Base-by-base conservation (phyloP, 208 protist genomes). In the Strigomonas galati region DNA sequence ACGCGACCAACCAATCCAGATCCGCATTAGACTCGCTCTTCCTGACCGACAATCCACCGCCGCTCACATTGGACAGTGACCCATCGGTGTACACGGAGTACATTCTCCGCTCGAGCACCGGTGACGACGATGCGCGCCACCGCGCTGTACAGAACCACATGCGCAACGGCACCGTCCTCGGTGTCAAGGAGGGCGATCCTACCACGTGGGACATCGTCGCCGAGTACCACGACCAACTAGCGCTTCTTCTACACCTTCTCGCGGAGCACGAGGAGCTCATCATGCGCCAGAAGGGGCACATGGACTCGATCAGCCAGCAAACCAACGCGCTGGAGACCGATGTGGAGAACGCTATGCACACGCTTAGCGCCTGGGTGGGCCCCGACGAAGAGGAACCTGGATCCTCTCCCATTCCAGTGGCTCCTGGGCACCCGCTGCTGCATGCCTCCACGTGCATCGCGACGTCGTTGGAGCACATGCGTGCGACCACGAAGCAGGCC, bases 121-220 rank as follows among this genome's bases (percentile, higher is more conserved):
- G 51, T 54, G 70, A 55, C 53, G 62, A 72, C 54, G 46, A 57
- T 12, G 61, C 46, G 14, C 55, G 61, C n/a, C 75, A 75, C 55
- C 67, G 67, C 26, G 61, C 74, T 6, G 80, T 82, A 23, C 76
- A 78, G 61, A 58, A 78, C 48, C 76, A 82, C 68, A 64, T 82
- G 52, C 44, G 72, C 31, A 65, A 66, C 15, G 69, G 68, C 49
- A 57, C 24, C 35, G 56, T 58, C 7, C 46, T 78, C 4, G 62
- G 54, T 14, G 32, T 44, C 2, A 40, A 21, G 5, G 30, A 59
- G 14, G 37, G 65, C 44, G 21, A 44, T 19, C 68, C 76, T 3
- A 72, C 69, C 14, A 82, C 76, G 5, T 82, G 76, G 80, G 80
- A 86, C 43, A 69, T 86, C 15, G 70, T 86, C 26, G 70, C 72